A percentile compares a stretch with the other conserved stretches of the same genome.
Evolutionary conservation across 2,329 filamentous ascomycete species (phyloP).

Genomic region (Ambrosiella beaveri): DNA sequence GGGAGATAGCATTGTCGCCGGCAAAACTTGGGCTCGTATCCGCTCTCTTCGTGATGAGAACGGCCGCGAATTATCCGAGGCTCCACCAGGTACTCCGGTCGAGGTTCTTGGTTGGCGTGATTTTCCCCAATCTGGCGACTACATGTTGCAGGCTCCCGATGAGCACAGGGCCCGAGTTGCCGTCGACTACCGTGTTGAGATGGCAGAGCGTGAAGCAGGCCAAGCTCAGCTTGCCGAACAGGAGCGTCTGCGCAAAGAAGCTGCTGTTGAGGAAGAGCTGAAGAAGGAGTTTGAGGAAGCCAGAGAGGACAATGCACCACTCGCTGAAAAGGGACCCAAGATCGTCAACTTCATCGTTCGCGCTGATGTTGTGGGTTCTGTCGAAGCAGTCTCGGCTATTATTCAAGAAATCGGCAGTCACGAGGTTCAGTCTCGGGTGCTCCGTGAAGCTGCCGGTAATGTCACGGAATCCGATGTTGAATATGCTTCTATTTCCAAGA

Average conservation of each 20-base stretch:
- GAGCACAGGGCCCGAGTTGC: slow-evolving; percentile 67
- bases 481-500: slow-evolving; percentile 61
- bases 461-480: slow-evolving; percentile 79
- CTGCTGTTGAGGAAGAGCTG: slow-evolving; percentile 21
- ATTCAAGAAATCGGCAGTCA: slow-evolving; percentile 67
- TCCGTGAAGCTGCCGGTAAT: slow-evolving; percentile 61
- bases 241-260: slow-evolving; percentile 44
- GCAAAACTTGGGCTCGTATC: slow-evolving; percentile 75
- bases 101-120: slow-evolving; percentile 92
- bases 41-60: slow-evolving; percentile 72
- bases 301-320: slow-evolving; percentile 19
- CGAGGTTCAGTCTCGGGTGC: slow-evolving; percentile 60
- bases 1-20: slow-evolving; percentile 75
- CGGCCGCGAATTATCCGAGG: slow-evolving; percentile 52
- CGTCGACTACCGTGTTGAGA: slow-evolving; percentile 57
- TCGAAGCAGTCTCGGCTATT: slow-evolving; percentile 70
- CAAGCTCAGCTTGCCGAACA: slow-evolving; percentile 70
- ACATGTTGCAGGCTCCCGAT: slow-evolving; percentile 64
- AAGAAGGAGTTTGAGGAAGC: slow-evolving; percentile 23
- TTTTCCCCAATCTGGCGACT: slow-evolving; percentile 63
- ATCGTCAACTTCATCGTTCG: slow-evolving; percentile 73
- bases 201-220: slow-evolving; percentile 51
- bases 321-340: slow-evolving; percentile 21
- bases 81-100: slow-evolving; percentile 73
- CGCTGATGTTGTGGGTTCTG: slow-evolving; percentile 83